Base-by-base conservation (phyloP, 2,329 filamentous ascomycete species). In the Dothiorella sarmentorum region DNA sequence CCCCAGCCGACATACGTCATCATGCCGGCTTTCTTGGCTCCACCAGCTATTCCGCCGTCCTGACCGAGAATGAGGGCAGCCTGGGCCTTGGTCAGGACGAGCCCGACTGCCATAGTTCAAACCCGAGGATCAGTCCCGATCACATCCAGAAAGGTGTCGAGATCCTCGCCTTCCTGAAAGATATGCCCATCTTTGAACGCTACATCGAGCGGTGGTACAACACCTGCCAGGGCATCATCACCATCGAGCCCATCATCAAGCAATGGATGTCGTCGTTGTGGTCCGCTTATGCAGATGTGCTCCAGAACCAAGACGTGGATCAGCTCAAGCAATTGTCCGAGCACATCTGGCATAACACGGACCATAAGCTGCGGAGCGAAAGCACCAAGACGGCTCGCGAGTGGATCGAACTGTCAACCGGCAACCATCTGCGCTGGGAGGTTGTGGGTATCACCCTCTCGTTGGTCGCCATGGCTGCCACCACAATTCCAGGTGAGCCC, bases 381-480 rank as follows among this genome's bases (percentile, higher is more conserved):
- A 69, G 71, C 10, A 63, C 71, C 13, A 77, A 73, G 42, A 71
- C 71, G 5, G 66, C 74, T 13, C 64, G 63, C 11, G 70, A 76
- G 11, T 78, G 75, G 65, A 72, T 70, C 18, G 61, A 65, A 15
- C 67, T 66, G 5, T 70, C 69, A 1, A 75, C 75, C 15, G 76
- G 76, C 1, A 66, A 69, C 7, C 66, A 71, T 44, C 61, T 78
- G 5, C 65, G 76, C 61, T 78, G 76, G 76, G 76, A 78, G 59
- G 69, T 76, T 20, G 68, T 78, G 2, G 76, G 75, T 0, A 67
- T 74, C 7, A 65, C 77, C 2, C 64, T 75, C 3, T 70, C 70
- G 1, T 58, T 74, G 33, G 71, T 75, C 1, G 73, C 71, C 0
- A 61, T 75, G 49, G 49, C 40, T 17, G 71, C 71, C 7, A 63